Evolutionary conservation across 2,329 filamentous ascomycete species (phyloP).

Genomic region (Monilinia laxa): DNA sequence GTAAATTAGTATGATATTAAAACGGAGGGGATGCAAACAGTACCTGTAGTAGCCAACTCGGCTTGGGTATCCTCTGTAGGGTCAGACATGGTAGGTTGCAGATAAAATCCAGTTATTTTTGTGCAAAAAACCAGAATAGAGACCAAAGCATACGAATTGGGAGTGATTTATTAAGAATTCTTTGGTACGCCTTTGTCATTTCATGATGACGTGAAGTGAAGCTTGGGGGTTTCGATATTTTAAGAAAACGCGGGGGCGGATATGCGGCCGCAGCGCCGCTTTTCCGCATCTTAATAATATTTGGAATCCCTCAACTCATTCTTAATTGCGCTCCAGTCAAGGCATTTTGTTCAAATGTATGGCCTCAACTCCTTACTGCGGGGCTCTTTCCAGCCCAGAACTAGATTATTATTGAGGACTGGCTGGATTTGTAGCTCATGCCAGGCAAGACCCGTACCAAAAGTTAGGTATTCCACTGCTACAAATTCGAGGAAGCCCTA

Average conservation of each 20-base stretch:
- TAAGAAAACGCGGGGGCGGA: conserved; percentile 15
- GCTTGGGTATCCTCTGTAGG: conserved; percentile 49
- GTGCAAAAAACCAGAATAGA: neutral
- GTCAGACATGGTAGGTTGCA: conserved; percentile 40
- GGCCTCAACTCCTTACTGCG: conserved; percentile 28
- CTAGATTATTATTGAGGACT: conserved; percentile 18
- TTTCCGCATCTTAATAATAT: neutral
- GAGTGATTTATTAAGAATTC: neutral
- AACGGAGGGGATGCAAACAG: neutral
- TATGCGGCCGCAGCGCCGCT: conserved; percentile 1
- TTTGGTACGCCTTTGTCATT: neutral
- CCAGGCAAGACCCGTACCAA: conserved; percentile 19
- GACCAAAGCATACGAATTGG: neutral
- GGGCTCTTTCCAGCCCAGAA: conserved; percentile 25
- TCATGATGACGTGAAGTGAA: conserved; percentile 12
- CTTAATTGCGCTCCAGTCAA: neutral
- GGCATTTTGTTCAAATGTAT: conserved; percentile 21
- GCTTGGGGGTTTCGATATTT: neutral
- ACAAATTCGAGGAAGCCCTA: conserved; percentile 67
- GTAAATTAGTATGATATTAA: conserved; percentile 17
- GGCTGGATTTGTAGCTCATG: conserved; percentile 36
- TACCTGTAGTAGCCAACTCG: conserved; percentile 42
- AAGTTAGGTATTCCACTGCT: conserved; percentile 29
- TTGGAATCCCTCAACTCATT: neutral
- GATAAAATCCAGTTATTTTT: neutral